phyloP scores from a whole-genome alignment of 306 rosid genomes.

The Cicer bijugum region DNA sequence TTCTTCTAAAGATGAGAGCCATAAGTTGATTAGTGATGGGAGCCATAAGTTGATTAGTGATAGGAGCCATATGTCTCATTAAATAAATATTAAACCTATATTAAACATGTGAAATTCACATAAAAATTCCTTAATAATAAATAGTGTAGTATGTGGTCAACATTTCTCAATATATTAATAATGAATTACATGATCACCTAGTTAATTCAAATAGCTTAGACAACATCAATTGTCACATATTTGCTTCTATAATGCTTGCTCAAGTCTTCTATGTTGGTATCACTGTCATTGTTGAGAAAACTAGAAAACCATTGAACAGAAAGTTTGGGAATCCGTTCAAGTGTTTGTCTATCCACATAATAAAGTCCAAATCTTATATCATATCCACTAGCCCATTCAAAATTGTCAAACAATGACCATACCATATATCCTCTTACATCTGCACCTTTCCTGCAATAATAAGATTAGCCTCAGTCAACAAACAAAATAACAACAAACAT shows the following conservation, averaged over 20 bases:
- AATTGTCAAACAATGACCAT: constrained; percentile 72
- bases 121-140: not conserved
- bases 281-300: constrained; percentile 52
- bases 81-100: no score
- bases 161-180: not conserved
- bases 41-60: no score
- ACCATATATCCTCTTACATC: constrained; percentile 71
- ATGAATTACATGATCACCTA: not conserved
- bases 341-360: constrained; percentile 57
- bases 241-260: constrained; percentile 20
- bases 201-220: constrained; percentile 22
- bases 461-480: constrained; percentile 7
- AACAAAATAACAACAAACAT: constrained; percentile 14
- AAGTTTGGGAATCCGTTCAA: constrained; percentile 57
- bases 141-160: not conserved
- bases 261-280: constrained; percentile 5
- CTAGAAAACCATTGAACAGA: constrained; percentile 63
- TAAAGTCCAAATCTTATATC: constrained; percentile 56
- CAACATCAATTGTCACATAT: constrained; percentile 19
- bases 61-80: no score
- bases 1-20: no score
- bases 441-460: constrained; percentile 60
- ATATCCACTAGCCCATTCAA: constrained; percentile 66
- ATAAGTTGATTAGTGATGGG: no score
- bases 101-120: no score